Conservation (phyloP, 805 yeast genomes). For the Barnettozyma botsteinii region DNA sequence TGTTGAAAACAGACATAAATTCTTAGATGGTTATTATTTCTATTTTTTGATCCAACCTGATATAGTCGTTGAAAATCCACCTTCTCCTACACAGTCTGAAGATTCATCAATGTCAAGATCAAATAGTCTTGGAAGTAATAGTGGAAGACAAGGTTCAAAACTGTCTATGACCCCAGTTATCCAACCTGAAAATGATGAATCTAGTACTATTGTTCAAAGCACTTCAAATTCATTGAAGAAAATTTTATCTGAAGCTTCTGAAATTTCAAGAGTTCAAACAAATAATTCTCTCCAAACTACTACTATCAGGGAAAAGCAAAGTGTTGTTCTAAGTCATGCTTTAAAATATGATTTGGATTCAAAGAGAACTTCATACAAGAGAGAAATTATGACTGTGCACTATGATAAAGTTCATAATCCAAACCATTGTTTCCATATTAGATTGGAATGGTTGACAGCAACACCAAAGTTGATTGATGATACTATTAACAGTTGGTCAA, state of each 20-base stretch:
- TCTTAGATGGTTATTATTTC: conserved; percentile 90
- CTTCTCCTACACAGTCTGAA: neutral
- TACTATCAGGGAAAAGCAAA: conserved; percentile 7
- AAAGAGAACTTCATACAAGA: conserved; percentile 58
- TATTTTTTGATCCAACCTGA: conserved; percentile 45
- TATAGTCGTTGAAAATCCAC: neutral
- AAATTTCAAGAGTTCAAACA: conserved; percentile 6
- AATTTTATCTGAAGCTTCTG: conserved; percentile 7
- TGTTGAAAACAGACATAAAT: conserved; percentile 76
- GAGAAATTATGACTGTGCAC: conserved; percentile 76
- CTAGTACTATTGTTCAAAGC: neutral
- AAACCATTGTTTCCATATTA: conserved; percentile 85
- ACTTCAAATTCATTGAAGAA: conserved; percentile 10
- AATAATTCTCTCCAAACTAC: neutral
- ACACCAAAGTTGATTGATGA: conserved; percentile 85
- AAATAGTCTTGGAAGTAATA: conserved; percentile 9
- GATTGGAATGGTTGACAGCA: conserved; percentile 89
- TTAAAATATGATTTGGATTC: conserved; percentile 75
- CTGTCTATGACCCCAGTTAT: conserved; percentile 18
- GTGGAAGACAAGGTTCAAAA: conserved; percentile 11
- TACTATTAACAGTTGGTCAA: conserved; percentile 66
- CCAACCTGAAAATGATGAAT: conserved; percentile 9
- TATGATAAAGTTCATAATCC: conserved; percentile 92
- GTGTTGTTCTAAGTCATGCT: conserved; percentile 59
- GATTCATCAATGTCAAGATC: conserved; percentile 8